Base-by-base conservation (phyloP, 2,329 filamentous ascomycete species). In the Thelonectria discophora region DNA sequence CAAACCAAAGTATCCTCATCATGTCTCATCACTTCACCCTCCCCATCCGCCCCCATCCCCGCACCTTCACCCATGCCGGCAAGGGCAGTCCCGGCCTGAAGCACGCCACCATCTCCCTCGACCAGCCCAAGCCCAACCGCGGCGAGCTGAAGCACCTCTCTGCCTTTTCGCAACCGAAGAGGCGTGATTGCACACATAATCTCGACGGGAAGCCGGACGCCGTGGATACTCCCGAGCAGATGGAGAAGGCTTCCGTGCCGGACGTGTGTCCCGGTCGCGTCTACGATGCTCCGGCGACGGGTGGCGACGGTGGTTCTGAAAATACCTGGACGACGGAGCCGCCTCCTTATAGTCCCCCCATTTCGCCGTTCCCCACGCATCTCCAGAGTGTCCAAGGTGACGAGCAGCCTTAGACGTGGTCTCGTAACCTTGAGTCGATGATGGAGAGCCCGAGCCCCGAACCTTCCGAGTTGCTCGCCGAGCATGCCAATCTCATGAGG, bases 1-100 rank as follows among this genome's bases (percentile, higher is more conserved):
- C 37, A 45, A 17, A n/a, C n/a, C n/a, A 18, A 53, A 49, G 55
- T 27, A 18, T 30, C n/a, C 42, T 56, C 24, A 48, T 20, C 58
- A 73, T 73, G 70, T 43, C 61, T 49, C 54, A 65, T 18, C 58
- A 48, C 45, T 55, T 65, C 46, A 47, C 47, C 12, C 62, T 69
- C 13, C 67, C 67, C 21, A 46, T 66, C 17, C 65, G 64, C 8
- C 47, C 62, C n/a, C 52, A 40, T 46, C 54, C 63, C 34, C 49
- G 37, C 6, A 6, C 37, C 3, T 20, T 54, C 21, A 8, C 40
- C 4, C 8, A 46, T 2, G 8, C 32, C 12, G n/a, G 49, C 3
- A 24, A 37, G n/a, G 43, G 21, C 15, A 27, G 24, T 13, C 48
- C 49, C 13, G 60, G 30, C 8, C 63, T 62, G 12, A 37, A 37